Evolutionary conservation across 2,329 filamentous ascomycete genomes (phyloP).

Genomic region (Lasiodiplodia sp.): DNA sequence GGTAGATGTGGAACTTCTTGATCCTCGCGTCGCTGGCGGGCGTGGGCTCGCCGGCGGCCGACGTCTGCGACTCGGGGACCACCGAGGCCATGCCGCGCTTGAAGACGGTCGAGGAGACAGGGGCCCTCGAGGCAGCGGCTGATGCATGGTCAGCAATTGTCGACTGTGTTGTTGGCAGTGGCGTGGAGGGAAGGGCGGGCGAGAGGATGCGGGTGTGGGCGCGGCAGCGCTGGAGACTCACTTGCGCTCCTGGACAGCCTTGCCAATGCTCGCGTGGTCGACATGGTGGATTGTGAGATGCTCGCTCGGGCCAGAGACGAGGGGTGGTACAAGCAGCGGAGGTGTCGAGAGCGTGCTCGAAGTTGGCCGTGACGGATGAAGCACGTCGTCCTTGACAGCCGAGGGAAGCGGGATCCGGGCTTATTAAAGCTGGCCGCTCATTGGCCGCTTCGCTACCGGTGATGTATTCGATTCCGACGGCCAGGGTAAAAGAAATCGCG

Average conservation of each 20-base stretch:
- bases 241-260: slow-evolving; percentile 48
- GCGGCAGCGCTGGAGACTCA: slow-evolving; percentile 35
- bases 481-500: background rate
- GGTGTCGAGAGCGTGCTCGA: slow-evolving; percentile 4
- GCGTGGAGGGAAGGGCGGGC: slow-evolving; percentile 13
- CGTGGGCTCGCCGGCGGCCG: slow-evolving; percentile 68
- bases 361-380: slow-evolving; percentile 21
- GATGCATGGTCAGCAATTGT: slow-evolving; percentile 29
- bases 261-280: slow-evolving; percentile 46
- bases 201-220: slow-evolving; percentile 14
- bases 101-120: slow-evolving; percentile 40
- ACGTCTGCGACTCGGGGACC: slow-evolving; percentile 61
- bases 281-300: slow-evolving; percentile 38
- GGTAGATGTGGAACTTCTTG: slow-evolving; percentile 98
- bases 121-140: slow-evolving; percentile 42
- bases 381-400: slow-evolving; percentile 19
- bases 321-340: slow-evolving; percentile 9
- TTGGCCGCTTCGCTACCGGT: slow-evolving; percentile 4
- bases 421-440: slow-evolving; percentile 7
- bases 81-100: slow-evolving; percentile 48
- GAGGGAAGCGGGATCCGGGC: slow-evolving; percentile 26
- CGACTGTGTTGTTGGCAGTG: background rate
- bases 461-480: slow-evolving; percentile 20
- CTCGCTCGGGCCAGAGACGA: slow-evolving; percentile 18
- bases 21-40: slow-evolving; percentile 65